A percentile compares a stretch with the other conserved stretches of the same genome.
phyloP scores from a whole-genome alignment of 179 eudicot species.

The Sideroxylon spinosum region DNA sequence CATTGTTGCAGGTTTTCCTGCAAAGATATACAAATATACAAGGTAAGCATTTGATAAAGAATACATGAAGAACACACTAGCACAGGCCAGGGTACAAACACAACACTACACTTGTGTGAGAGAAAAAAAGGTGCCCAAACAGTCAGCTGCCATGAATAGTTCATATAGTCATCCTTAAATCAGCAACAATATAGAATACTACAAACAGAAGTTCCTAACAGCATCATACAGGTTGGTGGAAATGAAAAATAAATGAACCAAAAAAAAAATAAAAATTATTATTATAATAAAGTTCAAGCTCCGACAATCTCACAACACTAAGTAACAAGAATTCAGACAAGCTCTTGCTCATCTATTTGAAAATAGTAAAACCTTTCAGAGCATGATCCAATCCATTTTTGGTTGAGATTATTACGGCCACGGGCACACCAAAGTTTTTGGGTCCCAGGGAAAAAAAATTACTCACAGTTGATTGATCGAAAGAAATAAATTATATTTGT shows the following conservation, averaged over 20 bases:
- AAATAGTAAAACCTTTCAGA: background rate
- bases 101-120: background rate
- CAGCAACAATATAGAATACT: background rate
- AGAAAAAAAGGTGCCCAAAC: background rate
- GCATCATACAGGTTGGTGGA: background rate
- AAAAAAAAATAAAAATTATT: too few relatives aligned
- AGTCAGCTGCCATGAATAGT: background rate
- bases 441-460: too few relatives aligned
- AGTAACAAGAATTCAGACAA: background rate
- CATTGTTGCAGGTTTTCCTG: conserved; percentile 91
- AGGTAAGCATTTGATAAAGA: background rate
- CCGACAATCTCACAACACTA: background rate
- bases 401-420: background rate
- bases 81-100: background rate
- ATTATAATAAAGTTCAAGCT: background rate
- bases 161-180: background rate
- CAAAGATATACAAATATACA: conserved; percentile 12
- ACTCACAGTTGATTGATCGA: too few relatives aligned
- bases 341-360: background rate
- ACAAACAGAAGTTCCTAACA: conserved; percentile 9
- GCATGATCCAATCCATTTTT: background rate
- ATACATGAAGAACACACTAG: background rate
- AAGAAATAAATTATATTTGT: too few relatives aligned
- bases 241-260: background rate
- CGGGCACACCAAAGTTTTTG: too few relatives aligned